Evolutionary conservation across 1,284 basidiomycete species (phyloP).

Genomic region (Heliocybe sulcata): DNA sequence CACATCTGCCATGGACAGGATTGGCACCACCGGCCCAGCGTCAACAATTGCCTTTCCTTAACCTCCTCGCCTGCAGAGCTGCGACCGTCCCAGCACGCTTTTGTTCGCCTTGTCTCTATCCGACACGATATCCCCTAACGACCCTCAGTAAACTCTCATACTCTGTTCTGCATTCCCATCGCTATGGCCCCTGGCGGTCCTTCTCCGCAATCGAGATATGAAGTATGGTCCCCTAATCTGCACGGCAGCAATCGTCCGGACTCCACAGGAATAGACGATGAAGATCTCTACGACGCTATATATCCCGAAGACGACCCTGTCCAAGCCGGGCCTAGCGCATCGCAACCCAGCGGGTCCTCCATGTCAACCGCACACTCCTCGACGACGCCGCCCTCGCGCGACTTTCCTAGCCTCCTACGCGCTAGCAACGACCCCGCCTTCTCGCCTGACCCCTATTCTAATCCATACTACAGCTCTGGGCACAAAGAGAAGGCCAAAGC

Average conservation of each 20-base stretch:
- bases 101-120: background rate
- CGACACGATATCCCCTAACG: background rate
- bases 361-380: background rate
- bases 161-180: too few species aligned
- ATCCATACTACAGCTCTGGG: slow-evolving; percentile 25
- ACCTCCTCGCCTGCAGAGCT: background rate
- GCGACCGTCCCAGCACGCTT: background rate
- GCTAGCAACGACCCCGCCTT: slow-evolving; percentile 21
- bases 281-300: background rate
- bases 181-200: background rate
- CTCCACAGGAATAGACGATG: background rate
- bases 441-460: slow-evolving; percentile 24
- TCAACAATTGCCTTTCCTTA: background rate
- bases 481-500: slow-evolving; percentile 15
- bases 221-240: background rate
- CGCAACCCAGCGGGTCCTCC: background rate
- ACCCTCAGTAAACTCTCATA: background rate
- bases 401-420: background rate
- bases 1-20: too few species aligned
- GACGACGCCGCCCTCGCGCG: background rate
- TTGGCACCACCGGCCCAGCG: background rate
- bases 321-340: background rate
- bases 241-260: background rate
- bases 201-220: background rate
- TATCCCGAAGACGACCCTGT: background rate